Conservation (phyloP, 306 rosid genomes). For the Quercus wislizeni region DNA sequence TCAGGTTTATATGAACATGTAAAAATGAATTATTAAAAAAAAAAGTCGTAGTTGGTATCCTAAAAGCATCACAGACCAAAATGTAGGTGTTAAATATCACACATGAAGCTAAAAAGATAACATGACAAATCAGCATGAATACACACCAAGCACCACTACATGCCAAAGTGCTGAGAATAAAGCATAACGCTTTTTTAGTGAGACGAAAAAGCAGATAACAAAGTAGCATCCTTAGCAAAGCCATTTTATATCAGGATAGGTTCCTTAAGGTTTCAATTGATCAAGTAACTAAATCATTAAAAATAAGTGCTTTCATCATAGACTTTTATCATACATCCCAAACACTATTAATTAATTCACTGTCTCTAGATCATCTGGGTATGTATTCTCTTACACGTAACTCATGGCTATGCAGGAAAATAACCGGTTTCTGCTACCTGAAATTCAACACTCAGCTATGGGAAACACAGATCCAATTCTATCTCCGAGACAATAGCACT, state of each 20-base stretch:
- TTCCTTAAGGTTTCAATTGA: not conserved
- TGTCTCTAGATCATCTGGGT: constrained; percentile 16
- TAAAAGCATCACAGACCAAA: not conserved
- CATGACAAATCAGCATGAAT: not conserved
- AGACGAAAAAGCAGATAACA: not conserved
- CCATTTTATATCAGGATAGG: not conserved
- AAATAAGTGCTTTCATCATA: not conserved
- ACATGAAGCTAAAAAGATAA: not conserved
- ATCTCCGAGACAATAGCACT: constrained; percentile 69
- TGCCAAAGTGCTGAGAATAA: not conserved
- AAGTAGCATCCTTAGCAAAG: not conserved
- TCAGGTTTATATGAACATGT: not conserved
- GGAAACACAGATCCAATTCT: constrained; percentile 85
- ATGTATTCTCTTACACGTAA: constrained; percentile 10
- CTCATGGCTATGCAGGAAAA: not conserved
- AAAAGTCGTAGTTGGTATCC: not conserved
- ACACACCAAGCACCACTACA: not conserved
- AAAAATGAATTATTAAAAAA: not conserved
- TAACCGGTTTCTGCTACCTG: constrained; percentile 12
- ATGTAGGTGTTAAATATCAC: not conserved
- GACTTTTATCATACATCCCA: not conserved
- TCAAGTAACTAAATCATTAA: not conserved
- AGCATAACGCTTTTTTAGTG: not conserved
- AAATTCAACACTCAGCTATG: constrained; percentile 53
- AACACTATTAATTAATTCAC: not conserved